A percentile compares a stretch with the other conserved stretches of the same genome.
phyloP scores from a whole-genome alignment of 2,329 filamentous ascomycete species.

The Colletotrichum endophyticum region DNA sequence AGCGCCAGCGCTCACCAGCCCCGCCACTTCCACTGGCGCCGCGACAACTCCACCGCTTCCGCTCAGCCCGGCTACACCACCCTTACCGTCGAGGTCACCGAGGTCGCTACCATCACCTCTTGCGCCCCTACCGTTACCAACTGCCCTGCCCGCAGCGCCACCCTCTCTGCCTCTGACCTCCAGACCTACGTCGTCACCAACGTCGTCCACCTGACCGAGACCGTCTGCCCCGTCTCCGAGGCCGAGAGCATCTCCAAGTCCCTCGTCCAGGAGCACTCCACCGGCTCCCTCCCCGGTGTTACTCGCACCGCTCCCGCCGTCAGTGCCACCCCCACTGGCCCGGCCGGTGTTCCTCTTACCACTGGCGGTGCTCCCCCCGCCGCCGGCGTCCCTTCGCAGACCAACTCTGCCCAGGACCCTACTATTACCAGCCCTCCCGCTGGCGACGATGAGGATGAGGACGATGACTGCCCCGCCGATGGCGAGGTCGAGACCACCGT shows the following conservation, averaged over 20 bases:
- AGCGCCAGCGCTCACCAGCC: constrained; percentile 45
- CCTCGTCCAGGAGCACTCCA: constrained; percentile 37
- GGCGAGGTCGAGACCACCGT: constrained; percentile 22
- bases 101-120: constrained; percentile 62
- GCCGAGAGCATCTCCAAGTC: constrained; percentile 44
- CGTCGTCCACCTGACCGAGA: constrained; percentile 42
- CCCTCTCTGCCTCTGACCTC: constrained; percentile 40
- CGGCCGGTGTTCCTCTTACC: constrained; percentile 27
- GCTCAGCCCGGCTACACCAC: constrained; percentile 36
- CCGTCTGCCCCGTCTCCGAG: constrained; percentile 51
- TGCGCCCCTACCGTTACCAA: constrained; percentile 62
- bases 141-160: constrained; percentile 49
- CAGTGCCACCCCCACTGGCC: constrained; percentile 21
- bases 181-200: constrained; percentile 39
- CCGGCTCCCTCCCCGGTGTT: constrained; percentile 41
- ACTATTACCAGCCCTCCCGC: constrained; percentile 4
- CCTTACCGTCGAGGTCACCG: constrained; percentile 56
- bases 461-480: constrained; percentile 18
- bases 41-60: constrained; percentile 23
- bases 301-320: constrained; percentile 35
- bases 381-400: constrained; percentile 21
- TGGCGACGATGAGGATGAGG: neutral
- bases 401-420: constrained; percentile 23
- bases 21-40: constrained; percentile 33
- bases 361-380: constrained; percentile 36